Conservation (phyloP, 2,329 filamentous ascomycete species). For the Dactylellina leptospora region DNA sequence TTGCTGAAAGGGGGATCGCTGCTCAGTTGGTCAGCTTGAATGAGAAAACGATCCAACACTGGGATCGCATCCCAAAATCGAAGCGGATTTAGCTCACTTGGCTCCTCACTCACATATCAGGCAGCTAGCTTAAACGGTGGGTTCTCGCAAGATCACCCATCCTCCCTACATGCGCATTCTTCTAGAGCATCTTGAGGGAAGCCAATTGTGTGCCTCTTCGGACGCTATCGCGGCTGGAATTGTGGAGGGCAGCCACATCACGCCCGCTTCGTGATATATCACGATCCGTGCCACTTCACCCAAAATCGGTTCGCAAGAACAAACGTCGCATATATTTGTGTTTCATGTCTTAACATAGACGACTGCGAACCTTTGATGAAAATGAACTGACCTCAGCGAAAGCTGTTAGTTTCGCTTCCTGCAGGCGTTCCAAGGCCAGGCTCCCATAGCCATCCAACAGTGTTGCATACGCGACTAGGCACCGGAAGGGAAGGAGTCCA, state of each 20-base stretch:
- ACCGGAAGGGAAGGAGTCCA: constrained; percentile 48
- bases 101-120: constrained; percentile 7
- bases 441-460: constrained; percentile 26
- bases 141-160: not conserved
- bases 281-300: constrained; percentile 4
- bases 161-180: not conserved
- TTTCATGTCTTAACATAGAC: constrained; percentile 23
- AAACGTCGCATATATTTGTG: constrained; percentile 35
- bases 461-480: constrained; percentile 47
- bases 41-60: constrained; percentile 19
- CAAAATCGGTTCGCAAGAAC: not conserved
- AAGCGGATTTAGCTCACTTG: not conserved
- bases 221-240: no score
- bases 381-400: constrained; percentile 5
- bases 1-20: constrained; percentile 10
- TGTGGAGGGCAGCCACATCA: constrained; percentile 3
- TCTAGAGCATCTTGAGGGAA: no score
- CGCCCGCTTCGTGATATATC: not conserved
- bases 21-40: constrained; percentile 22
- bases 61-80: not conserved
- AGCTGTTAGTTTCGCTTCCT: constrained; percentile 22
- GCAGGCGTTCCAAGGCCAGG: constrained; percentile 43
- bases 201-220: no score
- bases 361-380: not conserved
- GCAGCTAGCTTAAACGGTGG: constrained; percentile 13